A percentile compares a stretch with the other conserved stretches of the same genome.
Evolutionary conservation across 2,329 filamentous ascomycete genomes (phyloP).

Genomic region (Penicillium thymicola): DNA sequence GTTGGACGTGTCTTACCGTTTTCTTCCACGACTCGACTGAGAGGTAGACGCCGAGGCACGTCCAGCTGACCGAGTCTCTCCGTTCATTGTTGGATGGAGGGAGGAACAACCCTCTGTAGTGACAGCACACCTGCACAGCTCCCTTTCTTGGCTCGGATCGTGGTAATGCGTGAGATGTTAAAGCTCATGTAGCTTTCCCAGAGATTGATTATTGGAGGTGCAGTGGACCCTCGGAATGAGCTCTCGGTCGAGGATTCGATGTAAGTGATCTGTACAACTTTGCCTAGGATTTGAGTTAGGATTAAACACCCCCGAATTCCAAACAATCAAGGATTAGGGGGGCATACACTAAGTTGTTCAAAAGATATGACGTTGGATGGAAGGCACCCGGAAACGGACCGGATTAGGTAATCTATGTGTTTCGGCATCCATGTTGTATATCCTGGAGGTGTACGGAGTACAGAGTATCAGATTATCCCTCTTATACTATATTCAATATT

Average conservation of each 20-base stretch:
- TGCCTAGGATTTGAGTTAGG: background rate
- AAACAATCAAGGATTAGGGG: background rate
- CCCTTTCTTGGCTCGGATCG: background rate
- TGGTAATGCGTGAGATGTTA: background rate
- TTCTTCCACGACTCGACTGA: slow-evolving; percentile 3
- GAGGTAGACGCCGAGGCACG: background rate
- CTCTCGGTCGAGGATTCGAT: background rate
- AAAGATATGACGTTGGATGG: slow-evolving; percentile 1
- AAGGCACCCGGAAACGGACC: background rate
- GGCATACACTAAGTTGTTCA: background rate
- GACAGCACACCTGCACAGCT: background rate
- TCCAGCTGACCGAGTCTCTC: background rate
- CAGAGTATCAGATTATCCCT: background rate
- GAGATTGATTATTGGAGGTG: background rate
- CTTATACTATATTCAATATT: background rate
- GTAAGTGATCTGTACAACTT: background rate
- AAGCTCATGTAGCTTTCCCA: background rate
- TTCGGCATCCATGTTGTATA: no score
- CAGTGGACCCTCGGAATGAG: background rate
- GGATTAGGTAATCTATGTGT: background rate
- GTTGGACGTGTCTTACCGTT: background rate
- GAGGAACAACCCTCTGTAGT: background rate
- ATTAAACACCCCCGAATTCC: background rate
- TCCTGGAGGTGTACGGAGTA: no score
- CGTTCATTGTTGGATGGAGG: slow-evolving; percentile 1